Conservation (phyloP, 495 filamentous ascomycete genomes). For the Penicillium subrubescens region DNA sequence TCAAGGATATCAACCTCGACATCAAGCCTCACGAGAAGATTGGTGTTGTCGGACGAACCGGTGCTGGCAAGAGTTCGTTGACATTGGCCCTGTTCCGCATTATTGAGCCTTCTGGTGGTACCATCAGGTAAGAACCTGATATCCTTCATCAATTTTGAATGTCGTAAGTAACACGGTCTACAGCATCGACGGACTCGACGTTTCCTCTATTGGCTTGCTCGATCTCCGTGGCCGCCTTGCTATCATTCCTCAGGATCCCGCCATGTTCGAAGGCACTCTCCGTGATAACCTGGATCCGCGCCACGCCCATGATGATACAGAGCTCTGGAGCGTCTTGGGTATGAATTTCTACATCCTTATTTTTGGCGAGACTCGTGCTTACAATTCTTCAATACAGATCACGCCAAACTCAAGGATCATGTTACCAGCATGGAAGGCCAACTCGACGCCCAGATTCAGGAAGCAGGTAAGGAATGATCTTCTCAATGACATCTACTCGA, state of each 20-base stretch:
- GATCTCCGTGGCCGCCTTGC: conserved; percentile 89
- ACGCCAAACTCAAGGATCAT: conserved; percentile 91
- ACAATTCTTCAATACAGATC: conserved; percentile 57
- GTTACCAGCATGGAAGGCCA: conserved; percentile 84
- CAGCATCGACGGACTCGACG: conserved; percentile 83
- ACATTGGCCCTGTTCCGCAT: conserved; percentile 94
- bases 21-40: conserved; percentile 98
- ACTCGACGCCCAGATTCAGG: conserved; percentile 85
- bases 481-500: not conserved
- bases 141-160: not conserved
- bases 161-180: conserved; percentile 20
- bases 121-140: conserved; percentile 57
- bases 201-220: conserved; percentile 84
- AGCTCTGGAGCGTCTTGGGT: conserved; percentile 96
- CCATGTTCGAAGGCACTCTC: conserved; percentile 94
- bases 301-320: conserved; percentile 94
- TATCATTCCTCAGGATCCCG: conserved; percentile 98
- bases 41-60: conserved; percentile 94
- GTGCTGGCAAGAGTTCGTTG: conserved; percentile 94
- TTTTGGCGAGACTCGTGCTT: conserved; percentile 13
- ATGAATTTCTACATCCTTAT: conserved; percentile 33
- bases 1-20: conserved; percentile 87
- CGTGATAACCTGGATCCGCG: conserved; percentile 96
- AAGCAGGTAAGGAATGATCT: conserved; percentile 73
- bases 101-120: conserved; percentile 80